Evolutionary conservation across 352 stramenopile genomes (phyloP).

Genomic region (Phytophthora fragariae): DNA sequence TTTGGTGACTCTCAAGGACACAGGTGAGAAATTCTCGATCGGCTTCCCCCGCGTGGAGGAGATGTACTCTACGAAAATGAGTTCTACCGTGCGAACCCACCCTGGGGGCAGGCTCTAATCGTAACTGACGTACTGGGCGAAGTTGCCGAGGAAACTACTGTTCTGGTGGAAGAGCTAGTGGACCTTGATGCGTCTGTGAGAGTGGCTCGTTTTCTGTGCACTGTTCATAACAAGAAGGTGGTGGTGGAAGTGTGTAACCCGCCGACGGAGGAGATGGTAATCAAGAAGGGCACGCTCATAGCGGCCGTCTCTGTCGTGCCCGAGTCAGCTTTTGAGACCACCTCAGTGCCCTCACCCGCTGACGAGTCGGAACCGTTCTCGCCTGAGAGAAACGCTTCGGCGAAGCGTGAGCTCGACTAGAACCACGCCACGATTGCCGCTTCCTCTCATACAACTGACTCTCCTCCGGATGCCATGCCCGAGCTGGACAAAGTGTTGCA

Average conservation of each 20-base stretch:
- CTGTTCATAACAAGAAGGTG: not conserved
- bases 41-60: not conserved
- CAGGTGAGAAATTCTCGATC: no score
- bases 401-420: no score
- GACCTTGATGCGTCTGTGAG: not conserved
- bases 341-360: not conserved
- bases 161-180: not conserved
- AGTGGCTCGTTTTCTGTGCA: constrained; percentile 6
- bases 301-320: not conserved
- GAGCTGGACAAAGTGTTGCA: no score
- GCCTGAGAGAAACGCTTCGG: no score
- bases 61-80: no score
- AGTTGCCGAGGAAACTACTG: not conserved
- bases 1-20: no score
- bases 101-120: no score
- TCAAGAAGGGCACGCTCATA: not conserved
- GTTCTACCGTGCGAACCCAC: no score
- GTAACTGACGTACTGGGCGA: not conserved
- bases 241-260: constrained; percentile 15
- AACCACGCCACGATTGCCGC: no score
- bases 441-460: no score
- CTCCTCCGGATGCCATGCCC: no score
- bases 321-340: constrained; percentile 1
- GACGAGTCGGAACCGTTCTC: no score
- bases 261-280: not conserved